Percentiles rank a stretch among this genome's conserved stretches.
These are phyloP conservation scores for Aegilops longissima DNA, from an alignment of 176 grass and related monocot genomes.

Conservation along the genomic window DNA sequence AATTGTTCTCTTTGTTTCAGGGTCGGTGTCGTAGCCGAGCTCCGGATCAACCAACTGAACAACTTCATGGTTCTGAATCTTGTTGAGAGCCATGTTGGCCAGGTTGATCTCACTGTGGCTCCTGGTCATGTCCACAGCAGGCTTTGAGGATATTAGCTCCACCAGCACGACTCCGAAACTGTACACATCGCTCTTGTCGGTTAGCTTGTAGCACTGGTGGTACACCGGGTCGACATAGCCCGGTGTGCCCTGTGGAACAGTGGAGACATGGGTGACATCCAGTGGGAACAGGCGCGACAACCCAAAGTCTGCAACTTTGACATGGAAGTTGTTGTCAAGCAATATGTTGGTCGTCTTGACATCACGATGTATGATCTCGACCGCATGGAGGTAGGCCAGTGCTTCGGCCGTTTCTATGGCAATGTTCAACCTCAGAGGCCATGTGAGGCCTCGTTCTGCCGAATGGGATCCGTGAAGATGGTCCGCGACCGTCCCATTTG, in stretches of 20 bases:
- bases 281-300: constrained; percentile 72
- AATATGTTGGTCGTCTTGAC: constrained; percentile 91
- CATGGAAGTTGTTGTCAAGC: constrained; percentile 68
- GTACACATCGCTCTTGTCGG: constrained; percentile 97
- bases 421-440: constrained; percentile 69
- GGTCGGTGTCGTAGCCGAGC: constrained; percentile 46
- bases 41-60: constrained; percentile 64
- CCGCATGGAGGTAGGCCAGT: constrained; percentile 68
- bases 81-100: constrained; percentile 63
- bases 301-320: constrained; percentile 90
- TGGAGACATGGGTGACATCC: constrained; percentile 81
- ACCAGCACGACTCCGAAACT: constrained; percentile 89
- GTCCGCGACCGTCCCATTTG: constrained; percentile 93
- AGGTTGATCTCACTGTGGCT: constrained; percentile 70
- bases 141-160: constrained; percentile 92
- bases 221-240: constrained; percentile 94
- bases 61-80: constrained; percentile 65
- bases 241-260: constrained; percentile 89
- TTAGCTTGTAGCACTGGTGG: constrained; percentile 88
- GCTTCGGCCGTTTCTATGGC: constrained; percentile 85
- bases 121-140: constrained; percentile 78
- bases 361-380: constrained; percentile 86
- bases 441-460: constrained; percentile 48
- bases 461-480: constrained; percentile 65
- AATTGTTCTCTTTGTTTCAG: constrained; percentile 50